Conservation (phyloP, 768 basidiomycete genomes). For the Podaxis carcinomalis region DNA sequence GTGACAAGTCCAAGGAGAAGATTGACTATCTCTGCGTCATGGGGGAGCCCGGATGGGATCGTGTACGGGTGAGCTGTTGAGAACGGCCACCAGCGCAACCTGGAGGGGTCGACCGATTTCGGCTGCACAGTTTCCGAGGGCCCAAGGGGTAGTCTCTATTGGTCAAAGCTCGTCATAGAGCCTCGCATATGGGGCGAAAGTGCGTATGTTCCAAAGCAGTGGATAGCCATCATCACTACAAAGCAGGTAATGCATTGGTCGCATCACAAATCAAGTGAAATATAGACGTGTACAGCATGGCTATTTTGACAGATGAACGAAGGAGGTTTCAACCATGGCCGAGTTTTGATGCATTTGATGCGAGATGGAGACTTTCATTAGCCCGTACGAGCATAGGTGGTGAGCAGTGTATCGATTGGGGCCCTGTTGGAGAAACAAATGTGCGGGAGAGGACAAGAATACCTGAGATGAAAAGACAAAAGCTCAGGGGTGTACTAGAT, state of each 20-base stretch:
- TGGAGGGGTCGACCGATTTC: background rate
- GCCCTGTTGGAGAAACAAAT: background rate
- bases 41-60: background rate
- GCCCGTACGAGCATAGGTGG: background rate
- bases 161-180: background rate
- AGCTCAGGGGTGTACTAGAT: background rate
- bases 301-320: conserved; percentile 8
- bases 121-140: background rate
- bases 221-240: background rate
- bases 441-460: background rate
- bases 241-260: background rate
- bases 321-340: conserved; percentile 1
- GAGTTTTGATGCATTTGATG: conserved; percentile 7
- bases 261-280: conserved; percentile 8
- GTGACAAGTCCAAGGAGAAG: background rate
- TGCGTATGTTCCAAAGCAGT: background rate
- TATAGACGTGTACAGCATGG: conserved; percentile 8
- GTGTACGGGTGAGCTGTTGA: background rate
- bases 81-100: background rate
- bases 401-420: background rate
- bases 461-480: background rate
- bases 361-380: background rate
- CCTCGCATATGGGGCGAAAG: background rate
- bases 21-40: background rate
- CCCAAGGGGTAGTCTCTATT: background rate